Evolutionary conservation across 2,329 filamentous ascomycete genomes (phyloP).

Genomic region (Venturia pyrina): DNA sequence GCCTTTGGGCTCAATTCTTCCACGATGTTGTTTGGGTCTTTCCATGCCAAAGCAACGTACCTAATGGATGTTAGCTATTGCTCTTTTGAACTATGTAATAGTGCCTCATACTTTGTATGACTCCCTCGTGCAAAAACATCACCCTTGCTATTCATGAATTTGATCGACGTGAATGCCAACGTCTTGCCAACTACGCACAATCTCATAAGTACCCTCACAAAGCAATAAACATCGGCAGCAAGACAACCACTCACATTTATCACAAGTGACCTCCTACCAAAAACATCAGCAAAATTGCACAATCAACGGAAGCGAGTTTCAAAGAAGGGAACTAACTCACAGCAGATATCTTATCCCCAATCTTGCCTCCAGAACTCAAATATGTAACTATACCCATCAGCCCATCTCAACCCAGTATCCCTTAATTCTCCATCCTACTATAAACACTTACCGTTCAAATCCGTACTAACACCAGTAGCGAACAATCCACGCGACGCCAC

Average conservation of each 20-base stretch:
- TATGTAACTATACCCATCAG: slow-evolving; percentile 46
- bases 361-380: slow-evolving; percentile 51
- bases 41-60: slow-evolving; percentile 51
- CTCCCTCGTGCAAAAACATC: slow-evolving; percentile 55
- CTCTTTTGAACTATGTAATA: too few relatives aligned
- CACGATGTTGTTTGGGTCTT: slow-evolving; percentile 51
- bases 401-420: background rate
- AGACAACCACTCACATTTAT: slow-evolving; percentile 44
- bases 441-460: slow-evolving; percentile 43
- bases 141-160: slow-evolving; percentile 48
- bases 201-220: too few relatives aligned
- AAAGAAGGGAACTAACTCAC: slow-evolving; percentile 23
- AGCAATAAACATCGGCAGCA: too few relatives aligned
- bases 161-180: slow-evolving; percentile 52
- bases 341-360: slow-evolving; percentile 49
- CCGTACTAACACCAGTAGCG: slow-evolving; percentile 57
- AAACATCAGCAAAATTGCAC: too few relatives aligned
- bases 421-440: background rate
- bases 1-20: slow-evolving; percentile 36
- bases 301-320: too few relatives aligned
- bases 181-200: slow-evolving; percentile 59
- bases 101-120: slow-evolving; percentile 58
- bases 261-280: slow-evolving; percentile 47
- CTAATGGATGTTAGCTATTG: too few relatives aligned
- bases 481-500: slow-evolving; percentile 56